These are phyloP conservation scores for Pseudopediastrum boryanum DNA, from an alignment of 139 green algal genomes.

Conservation along the genomic window DNA sequence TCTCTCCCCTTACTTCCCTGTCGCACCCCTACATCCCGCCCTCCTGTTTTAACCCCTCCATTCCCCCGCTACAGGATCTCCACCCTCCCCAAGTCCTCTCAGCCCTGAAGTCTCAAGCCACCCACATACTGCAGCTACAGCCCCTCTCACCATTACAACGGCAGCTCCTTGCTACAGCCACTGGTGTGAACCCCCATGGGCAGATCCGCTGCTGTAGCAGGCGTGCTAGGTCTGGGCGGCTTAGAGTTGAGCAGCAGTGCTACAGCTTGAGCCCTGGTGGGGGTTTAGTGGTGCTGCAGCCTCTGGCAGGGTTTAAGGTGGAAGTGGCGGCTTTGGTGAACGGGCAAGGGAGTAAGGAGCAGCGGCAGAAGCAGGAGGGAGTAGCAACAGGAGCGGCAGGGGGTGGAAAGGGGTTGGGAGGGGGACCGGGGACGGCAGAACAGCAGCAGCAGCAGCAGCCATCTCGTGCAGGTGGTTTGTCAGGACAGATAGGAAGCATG, in stretches of 20 bases:
- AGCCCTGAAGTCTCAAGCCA: conserved; percentile 13
- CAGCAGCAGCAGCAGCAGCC: not conserved
- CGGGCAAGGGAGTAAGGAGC: not conserved
- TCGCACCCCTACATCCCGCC: too few relatives aligned
- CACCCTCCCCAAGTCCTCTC: conserved; percentile 29
- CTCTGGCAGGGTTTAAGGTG: not conserved
- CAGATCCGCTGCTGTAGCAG: conserved; percentile 7
- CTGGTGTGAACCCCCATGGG: conserved; percentile 1
- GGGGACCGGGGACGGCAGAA: not conserved
- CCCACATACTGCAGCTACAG: conserved; percentile 18
- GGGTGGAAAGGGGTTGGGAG: not conserved
- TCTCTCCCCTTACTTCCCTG: too few relatives aligned
- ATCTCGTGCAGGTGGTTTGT: not conserved
- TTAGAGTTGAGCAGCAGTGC: conserved; percentile 21
- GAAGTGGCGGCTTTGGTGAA: not conserved
- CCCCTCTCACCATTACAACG: conserved; percentile 9
- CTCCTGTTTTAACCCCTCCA: not conserved
- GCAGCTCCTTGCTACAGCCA: conserved; percentile 8
- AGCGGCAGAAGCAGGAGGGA: conserved; percentile 7
- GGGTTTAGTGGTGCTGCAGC: not conserved
- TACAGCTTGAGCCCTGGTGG: not conserved
- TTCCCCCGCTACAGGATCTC: conserved; percentile 26
- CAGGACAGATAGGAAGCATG: conserved; percentile 41
- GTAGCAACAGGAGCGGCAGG: not conserved
- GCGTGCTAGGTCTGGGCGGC: not conserved